Evolutionary conservation across 345 rosid genomes (phyloP), one percentile per base, ranked within the genome.

Genomic region (Murraya koenigii): DNA sequence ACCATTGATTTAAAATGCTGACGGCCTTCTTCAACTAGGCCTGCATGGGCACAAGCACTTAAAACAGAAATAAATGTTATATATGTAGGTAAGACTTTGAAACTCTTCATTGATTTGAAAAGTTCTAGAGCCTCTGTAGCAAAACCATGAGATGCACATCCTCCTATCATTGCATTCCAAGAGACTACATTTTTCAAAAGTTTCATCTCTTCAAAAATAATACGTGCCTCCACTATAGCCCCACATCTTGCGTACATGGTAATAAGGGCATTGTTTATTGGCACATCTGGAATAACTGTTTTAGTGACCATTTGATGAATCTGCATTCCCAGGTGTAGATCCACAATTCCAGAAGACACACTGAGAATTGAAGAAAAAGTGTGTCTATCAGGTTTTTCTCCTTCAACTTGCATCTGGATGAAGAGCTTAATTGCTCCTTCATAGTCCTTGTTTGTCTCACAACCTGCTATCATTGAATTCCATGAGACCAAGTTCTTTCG

Each of bases 121-220:
- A 91, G 75, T 66, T 84, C 72, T 28, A 91, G 81, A 79, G 95
- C 93, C 80, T 89, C 90, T 3, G 74, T 55, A 35, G 89, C 87
- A 69, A 85, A 81, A 67, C 95, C 95, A 75, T 93, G 93, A 66
- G 89, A 87, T 58, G 97, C 90, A 64, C 87, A 93, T 35, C 94
- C 97, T 79, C 97, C 92, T 36, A 93, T 93, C 91, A 91, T 93
- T 25, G 95, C 95, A 80, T 93, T 93, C 95, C 97, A 93, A 41
- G 95, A 80, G 79, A 91, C 81, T 11, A 93, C 94, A 80, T 89
- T 89, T 79, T 82, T 93, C 72, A 64, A 69, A 8, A 47, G 39
- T 77, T 83, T 85, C 81, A 84, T 82, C 66, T 84, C 87, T 35
- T 88, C 79, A 14, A 93, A 91, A 76, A 90, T 73, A 44, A 55